Percentiles rank a stretch among this genome's conserved stretches.
Conservation (phyloP, 2,329 filamentous ascomycete species). For the Verticillium nonalfalfae region DNA sequence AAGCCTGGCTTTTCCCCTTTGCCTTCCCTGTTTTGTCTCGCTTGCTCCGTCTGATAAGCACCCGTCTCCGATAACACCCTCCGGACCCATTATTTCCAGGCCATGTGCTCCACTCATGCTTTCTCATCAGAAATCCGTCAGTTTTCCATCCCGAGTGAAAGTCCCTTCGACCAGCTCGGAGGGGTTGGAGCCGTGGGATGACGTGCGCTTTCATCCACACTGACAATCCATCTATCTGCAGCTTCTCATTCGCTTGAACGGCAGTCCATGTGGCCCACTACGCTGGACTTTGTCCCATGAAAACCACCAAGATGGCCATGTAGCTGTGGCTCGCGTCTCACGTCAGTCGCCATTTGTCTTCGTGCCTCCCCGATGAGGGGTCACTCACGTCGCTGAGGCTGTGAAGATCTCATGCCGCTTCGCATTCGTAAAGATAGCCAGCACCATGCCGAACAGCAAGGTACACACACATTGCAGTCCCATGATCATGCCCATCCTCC, state of each 20-base stretch:
- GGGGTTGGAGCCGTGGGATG: too few relatives aligned
- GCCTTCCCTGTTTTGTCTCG: neutral
- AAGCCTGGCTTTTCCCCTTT: neutral
- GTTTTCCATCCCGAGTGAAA: neutral
- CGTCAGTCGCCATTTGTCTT: neutral
- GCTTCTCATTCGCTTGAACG: neutral
- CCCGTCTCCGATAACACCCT: neutral
- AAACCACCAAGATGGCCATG: neutral
- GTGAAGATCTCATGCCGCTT: conserved; percentile 1
- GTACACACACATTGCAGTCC: neutral
- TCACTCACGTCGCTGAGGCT: neutral
- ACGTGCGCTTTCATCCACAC: neutral
- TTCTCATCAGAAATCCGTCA: neutral
- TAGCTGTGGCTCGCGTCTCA: neutral
- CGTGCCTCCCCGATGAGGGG: neutral
- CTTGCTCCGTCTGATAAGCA: neutral
- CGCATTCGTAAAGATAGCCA: neutral
- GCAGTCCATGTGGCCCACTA: neutral
- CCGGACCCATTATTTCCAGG: neutral
- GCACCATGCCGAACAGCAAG: neutral
- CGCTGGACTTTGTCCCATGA: neutral
- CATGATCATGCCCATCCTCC: neutral
- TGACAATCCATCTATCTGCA: neutral
- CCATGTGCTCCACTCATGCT: neutral
- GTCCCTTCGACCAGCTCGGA: neutral